Evolutionary conservation across 2,329 filamentous ascomycete species (phyloP).

Genomic region (Emmonsia crescens): DNA sequence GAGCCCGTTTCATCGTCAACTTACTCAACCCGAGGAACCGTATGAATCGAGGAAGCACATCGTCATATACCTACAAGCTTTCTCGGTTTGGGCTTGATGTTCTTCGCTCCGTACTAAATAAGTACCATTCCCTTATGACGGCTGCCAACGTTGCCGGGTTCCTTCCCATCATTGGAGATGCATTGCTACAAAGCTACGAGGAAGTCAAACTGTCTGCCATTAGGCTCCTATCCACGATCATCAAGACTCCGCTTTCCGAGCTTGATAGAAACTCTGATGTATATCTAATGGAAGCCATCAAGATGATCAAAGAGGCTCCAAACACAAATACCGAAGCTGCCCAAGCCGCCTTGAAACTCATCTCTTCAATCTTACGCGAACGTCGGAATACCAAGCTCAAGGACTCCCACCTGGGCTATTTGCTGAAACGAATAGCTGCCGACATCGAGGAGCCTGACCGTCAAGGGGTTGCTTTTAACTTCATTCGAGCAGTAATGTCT

Average conservation of each 20-base stretch:
- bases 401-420: conserved; percentile 68
- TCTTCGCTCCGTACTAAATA: conserved; percentile 72
- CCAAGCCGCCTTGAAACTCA: conserved; percentile 78
- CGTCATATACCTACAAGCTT: conserved; percentile 77
- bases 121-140: conserved; percentile 70
- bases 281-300: conserved; percentile 75
- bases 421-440: conserved; percentile 70
- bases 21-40: conserved; percentile 64
- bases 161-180: conserved; percentile 78
- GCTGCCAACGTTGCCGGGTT: conserved; percentile 73
- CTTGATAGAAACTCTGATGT: conserved; percentile 62
- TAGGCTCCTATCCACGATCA: conserved; percentile 70
- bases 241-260: conserved; percentile 66
- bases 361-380: conserved; percentile 76
- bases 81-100: conserved; percentile 80
- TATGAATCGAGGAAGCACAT: conserved; percentile 58
- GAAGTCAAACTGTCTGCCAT: conserved; percentile 86
- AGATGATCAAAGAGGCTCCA: conserved; percentile 63
- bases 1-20: conserved; percentile 66
- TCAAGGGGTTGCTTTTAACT: conserved; percentile 89
- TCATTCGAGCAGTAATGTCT: conserved; percentile 76
- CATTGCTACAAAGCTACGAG: conserved; percentile 72
- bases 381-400: conserved; percentile 64
- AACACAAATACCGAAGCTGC: conserved; percentile 73
- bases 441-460: conserved; percentile 88